Evolutionary conservation across 768 basidiomycete genomes (phyloP).

Genomic region (Termitomyces sp.): DNA sequence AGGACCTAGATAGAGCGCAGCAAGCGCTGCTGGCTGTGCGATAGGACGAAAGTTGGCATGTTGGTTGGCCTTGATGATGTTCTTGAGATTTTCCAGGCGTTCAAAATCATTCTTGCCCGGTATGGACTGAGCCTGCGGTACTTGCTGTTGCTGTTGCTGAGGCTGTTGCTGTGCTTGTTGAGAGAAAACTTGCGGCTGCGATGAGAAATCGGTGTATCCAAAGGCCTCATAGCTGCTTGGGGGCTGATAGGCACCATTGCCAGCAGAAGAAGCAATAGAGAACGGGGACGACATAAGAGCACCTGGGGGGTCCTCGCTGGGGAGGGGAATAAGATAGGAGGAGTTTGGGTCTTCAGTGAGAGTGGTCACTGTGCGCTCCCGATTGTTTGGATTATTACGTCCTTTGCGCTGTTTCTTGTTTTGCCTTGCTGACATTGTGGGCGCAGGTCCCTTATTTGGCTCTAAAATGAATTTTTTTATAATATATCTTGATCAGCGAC

Average conservation of each 20-base stretch:
- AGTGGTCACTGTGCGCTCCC: slow-evolving; percentile 65
- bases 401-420: slow-evolving; percentile 56
- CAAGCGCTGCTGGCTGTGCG: slow-evolving; percentile 61
- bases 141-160: slow-evolving; percentile 10
- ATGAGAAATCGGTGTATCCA: slow-evolving; percentile 20
- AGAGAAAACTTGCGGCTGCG: neutral
- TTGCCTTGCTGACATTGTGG: slow-evolving; percentile 51
- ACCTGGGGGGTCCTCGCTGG: slow-evolving; percentile 43
- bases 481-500: slow-evolving; percentile 15
- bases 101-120: slow-evolving; percentile 66
- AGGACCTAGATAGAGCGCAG: slow-evolving; percentile 59
- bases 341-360: slow-evolving; percentile 56
- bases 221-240: slow-evolving; percentile 30
- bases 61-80: slow-evolving; percentile 63
- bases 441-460: slow-evolving; percentile 17
- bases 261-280: slow-evolving; percentile 27
- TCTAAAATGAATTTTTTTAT: slow-evolving; percentile 8
- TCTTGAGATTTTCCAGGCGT: slow-evolving; percentile 69
- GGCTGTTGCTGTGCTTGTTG: slow-evolving; percentile 14
- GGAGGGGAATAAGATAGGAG: slow-evolving; percentile 42
- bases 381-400: slow-evolving; percentile 39
- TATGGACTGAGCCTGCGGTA: slow-evolving; percentile 4
- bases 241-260: slow-evolving; percentile 23
- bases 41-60: slow-evolving; percentile 65
- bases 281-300: slow-evolving; percentile 31